Evolutionary conservation across 257 asterid genomes (phyloP).

Genomic region (Anisodus acutangulus): DNA sequence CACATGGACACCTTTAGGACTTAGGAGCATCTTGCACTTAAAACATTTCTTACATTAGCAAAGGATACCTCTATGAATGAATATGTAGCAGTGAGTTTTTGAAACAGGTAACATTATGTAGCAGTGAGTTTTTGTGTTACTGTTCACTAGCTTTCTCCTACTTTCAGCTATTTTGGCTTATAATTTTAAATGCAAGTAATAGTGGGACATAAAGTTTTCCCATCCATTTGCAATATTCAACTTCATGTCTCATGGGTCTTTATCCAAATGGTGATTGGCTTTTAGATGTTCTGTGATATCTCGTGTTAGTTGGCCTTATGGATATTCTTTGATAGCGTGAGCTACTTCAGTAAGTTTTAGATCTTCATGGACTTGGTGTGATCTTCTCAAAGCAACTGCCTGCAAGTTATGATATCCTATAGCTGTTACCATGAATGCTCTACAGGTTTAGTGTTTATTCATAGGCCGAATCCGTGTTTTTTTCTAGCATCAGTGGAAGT

Average conservation of each 20-base stretch:
- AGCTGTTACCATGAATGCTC: not conserved
- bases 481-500: too few species aligned
- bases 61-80: not conserved
- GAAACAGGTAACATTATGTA: too few species aligned
- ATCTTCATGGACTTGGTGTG: slow-evolving; percentile 2
- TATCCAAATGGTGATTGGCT: not conserved
- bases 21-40: not conserved
- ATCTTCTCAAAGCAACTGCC: not conserved
- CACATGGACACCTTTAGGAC: not conserved
- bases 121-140: not conserved
- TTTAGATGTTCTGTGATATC: not conserved
- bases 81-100: not conserved
- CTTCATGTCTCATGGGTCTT: not conserved
- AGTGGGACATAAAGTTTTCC: not conserved
- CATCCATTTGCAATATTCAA: not conserved
- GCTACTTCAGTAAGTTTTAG: not conserved
- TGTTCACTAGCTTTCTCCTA: not conserved
- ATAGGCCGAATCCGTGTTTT: not conserved
- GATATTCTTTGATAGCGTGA: not conserved
- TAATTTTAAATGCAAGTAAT: not conserved
- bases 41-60: not conserved
- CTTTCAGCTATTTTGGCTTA: not conserved
- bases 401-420: not conserved
- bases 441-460: not conserved
- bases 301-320: not conserved